Evolutionary conservation across 2,329 filamentous ascomycete species (phyloP).

Genomic region (Rugonectria rugulosa): DNA sequence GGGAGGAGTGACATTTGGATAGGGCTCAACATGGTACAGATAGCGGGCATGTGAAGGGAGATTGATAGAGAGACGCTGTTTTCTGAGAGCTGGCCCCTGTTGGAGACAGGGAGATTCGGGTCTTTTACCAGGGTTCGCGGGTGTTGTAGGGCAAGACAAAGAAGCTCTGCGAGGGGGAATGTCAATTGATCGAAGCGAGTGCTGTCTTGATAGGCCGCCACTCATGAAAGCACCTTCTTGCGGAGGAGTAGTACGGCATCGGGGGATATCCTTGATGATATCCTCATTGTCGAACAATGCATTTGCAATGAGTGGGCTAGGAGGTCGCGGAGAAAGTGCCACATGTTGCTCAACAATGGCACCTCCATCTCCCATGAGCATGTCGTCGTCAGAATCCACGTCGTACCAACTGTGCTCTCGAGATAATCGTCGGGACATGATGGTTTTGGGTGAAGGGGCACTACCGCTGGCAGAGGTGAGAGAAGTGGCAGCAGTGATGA

Average conservation of each 20-base stretch:
- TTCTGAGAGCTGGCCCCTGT: slow-evolving; percentile 13
- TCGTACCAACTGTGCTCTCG: slow-evolving; percentile 49
- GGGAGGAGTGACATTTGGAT: slow-evolving; percentile 15
- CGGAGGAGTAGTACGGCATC: slow-evolving; percentile 1
- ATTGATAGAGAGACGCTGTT: slow-evolving; percentile 20
- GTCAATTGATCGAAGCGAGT: slow-evolving; percentile 28
- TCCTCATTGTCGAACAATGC: slow-evolving; percentile 23
- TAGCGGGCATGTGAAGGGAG: slow-evolving; percentile 16
- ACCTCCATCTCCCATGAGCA: slow-evolving; percentile 14
- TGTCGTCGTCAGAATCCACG: slow-evolving; percentile 44
- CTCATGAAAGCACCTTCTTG: neutral
- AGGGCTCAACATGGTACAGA: slow-evolving; percentile 31
- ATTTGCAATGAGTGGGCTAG: slow-evolving; percentile 37
- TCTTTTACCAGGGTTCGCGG: slow-evolving; percentile 13
- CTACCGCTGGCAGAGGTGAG: slow-evolving; percentile 42
- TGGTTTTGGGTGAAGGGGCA: slow-evolving; percentile 36
- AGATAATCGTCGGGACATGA: slow-evolving; percentile 27
- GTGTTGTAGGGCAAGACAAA: slow-evolving; percentile 22
- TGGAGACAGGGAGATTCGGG: slow-evolving; percentile 24
- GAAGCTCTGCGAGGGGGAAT: slow-evolving; percentile 33
- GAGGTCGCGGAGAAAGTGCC: slow-evolving; percentile 42
- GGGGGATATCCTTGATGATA: slow-evolving; percentile 20
- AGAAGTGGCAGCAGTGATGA: slow-evolving; percentile 48
- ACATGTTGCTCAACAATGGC: slow-evolving; percentile 17
- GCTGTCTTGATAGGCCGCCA: slow-evolving; percentile 13